Evolutionary conservation across 2,329 filamentous ascomycete genomes (phyloP).

Genomic region (Colletotrichum cereale): DNA sequence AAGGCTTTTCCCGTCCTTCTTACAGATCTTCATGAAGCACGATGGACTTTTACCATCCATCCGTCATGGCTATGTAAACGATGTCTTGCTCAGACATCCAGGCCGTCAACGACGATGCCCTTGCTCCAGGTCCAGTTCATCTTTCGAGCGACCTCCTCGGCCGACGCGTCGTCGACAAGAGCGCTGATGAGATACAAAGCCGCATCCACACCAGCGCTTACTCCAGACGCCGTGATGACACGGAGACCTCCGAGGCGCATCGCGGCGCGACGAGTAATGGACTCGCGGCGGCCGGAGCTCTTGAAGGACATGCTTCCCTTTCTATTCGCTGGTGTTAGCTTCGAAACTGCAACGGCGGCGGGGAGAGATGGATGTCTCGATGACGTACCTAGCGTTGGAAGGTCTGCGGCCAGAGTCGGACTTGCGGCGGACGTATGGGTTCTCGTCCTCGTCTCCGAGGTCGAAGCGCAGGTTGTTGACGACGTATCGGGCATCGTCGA

Average conservation of each 20-base stretch:
- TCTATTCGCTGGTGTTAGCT: constrained; percentile 54
- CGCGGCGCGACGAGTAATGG: constrained; percentile 80
- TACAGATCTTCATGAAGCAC: constrained; percentile 39
- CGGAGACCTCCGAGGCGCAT: constrained; percentile 78
- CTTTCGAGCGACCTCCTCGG: constrained; percentile 78
- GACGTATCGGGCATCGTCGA: constrained; percentile 85
- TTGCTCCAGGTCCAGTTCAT: constrained; percentile 90
- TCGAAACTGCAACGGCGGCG: not conserved
- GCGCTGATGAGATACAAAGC: constrained; percentile 87
- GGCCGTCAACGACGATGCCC: constrained; percentile 85
- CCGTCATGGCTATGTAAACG: constrained; percentile 38
- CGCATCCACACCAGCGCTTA: constrained; percentile 85
- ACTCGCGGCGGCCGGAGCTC: constrained; percentile 83
- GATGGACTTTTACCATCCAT: constrained; percentile 39
- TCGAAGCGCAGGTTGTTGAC: constrained; percentile 94
- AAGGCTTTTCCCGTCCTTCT: constrained; percentile 41
- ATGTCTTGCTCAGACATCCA: constrained; percentile 75
- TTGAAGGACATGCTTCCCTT: constrained; percentile 90
- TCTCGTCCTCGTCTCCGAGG: constrained; percentile 83
- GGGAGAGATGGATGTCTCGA: not conserved
- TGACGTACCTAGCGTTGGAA: constrained; percentile 69
- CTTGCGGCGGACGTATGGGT: constrained; percentile 85
- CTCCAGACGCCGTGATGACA: constrained; percentile 84
- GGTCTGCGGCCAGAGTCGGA: constrained; percentile 73
- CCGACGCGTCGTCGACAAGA: constrained; percentile 81